phyloP scores from a whole-genome alignment of 148 eudicot genomes.

The Diospyros lotus region DNA sequence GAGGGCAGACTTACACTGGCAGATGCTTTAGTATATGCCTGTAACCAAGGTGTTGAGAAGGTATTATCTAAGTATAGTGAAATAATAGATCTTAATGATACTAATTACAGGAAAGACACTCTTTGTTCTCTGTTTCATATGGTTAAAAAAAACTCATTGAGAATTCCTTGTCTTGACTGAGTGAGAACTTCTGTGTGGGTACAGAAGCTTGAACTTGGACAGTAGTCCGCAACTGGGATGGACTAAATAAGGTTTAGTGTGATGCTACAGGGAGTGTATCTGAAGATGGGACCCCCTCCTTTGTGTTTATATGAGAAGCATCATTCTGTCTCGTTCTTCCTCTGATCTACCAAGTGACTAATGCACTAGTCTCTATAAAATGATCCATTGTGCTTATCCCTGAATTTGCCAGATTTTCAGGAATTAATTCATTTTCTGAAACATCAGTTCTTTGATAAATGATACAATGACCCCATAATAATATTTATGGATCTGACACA shows the following conservation, averaged over 20 bases:
- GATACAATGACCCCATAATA: too few relatives aligned
- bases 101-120: neutral
- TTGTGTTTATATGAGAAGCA: neutral
- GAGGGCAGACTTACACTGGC: constrained; percentile 99
- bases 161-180: neutral
- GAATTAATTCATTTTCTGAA: neutral
- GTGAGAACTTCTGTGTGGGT: neutral
- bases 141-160: neutral
- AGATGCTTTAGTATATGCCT: constrained; percentile 98
- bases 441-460: neutral
- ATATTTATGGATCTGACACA: too few relatives aligned
- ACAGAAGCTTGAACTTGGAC: too few relatives aligned
- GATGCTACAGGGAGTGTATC: too few relatives aligned
- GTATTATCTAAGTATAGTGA: constrained; percentile 27
- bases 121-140: neutral
- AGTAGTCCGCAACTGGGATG: too few relatives aligned
- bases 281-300: too few relatives aligned
- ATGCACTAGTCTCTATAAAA: too few relatives aligned
- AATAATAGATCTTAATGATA: neutral
- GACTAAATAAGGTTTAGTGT: too few relatives aligned
- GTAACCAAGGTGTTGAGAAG: constrained; percentile 97
- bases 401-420: too few relatives aligned
- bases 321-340: neutral
- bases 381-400: too few relatives aligned
- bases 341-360: neutral